These are phyloP conservation scores for Bretschneidera sinensis DNA, from an alignment of 345 rosid species.

Conservation along the genomic window DNA sequence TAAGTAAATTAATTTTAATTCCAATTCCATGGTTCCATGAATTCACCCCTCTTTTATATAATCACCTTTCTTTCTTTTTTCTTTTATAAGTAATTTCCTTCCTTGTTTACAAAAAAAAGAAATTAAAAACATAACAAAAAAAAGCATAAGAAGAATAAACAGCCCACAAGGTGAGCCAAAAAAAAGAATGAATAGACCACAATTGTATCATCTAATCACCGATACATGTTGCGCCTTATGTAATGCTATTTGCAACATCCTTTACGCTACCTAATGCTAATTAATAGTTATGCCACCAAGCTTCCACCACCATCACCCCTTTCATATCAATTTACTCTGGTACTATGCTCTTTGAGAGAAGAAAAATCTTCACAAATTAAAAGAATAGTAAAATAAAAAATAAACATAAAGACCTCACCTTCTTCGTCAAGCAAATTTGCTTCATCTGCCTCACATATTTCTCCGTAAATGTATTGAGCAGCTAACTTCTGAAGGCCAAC, in stretches of 20 bases:
- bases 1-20: not conserved
- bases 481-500: conserved; percentile 34
- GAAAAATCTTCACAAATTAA: not conserved
- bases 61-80: no score
- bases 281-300: not conserved
- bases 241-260: not conserved
- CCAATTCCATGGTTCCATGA: not conserved
- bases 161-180: no score
- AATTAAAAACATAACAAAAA: no score
- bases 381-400: conserved; percentile 3
- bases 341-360: not conserved
- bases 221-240: not conserved
- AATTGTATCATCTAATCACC: no score
- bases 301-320: not conserved
- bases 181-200: no score
- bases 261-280: not conserved
- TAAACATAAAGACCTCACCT: conserved; percentile 31
- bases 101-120: no score
- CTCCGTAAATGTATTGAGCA: conserved; percentile 34
- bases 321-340: not conserved
- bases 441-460: conserved; percentile 48
- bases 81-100: not conserved
- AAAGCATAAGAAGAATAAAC: not conserved
- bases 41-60: not conserved
- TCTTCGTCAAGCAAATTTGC: conserved; percentile 66